Evolutionary conservation across 768 basidiomycete species (phyloP), one percentile per base, ranked within the genome.

Genomic region (Daedaleopsis sinensis): DNA sequence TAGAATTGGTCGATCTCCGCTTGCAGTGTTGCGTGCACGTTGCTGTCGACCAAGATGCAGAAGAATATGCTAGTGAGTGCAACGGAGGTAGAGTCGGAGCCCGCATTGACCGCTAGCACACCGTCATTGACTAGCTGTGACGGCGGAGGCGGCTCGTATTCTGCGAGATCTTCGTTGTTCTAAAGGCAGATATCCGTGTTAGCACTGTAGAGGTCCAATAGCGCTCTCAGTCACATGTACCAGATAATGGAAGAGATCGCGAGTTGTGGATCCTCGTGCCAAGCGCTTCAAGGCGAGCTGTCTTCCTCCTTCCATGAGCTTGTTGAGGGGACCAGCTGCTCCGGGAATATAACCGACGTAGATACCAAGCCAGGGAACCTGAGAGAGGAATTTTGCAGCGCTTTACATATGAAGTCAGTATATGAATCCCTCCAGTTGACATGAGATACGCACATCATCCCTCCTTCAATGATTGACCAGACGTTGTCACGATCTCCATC

Each of bases 391-490:
- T n/a, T 10, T 27, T 35, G 18, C 44, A 37, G 24, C 38, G 23
- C n/a, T 24, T 42, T 42, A 18, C 13, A 3, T 42, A 10, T 42
- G 39, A 15, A 11, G 43, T 27, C 24, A 32, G 16, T 32, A 19
- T 32, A 12, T 18, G 19, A 7, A 42, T 2, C 3, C 5, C 39
- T 2, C n/a, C 39, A 13, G 39, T 5, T 3, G 11, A 42, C 11
- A 42, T 42, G 27, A 42, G 39, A 42, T 12, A 61, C 77, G 67
- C 67, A 84, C 84, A 71, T 73, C 62, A 83, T 72, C 19, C 78
- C 77, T 23, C 72, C 74, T 64, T 80, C 77, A 5, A 83, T 64
- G 32, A 82, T 67, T 35, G 77, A 74, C 80, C 76, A 80, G 10
- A 79, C 70, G 37, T 77, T 75, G 42, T 73, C 43, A 21, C 53